phyloP scores from a whole-genome alignment of 2,329 filamentous ascomycete species.

The Botrytis fabae region DNA sequence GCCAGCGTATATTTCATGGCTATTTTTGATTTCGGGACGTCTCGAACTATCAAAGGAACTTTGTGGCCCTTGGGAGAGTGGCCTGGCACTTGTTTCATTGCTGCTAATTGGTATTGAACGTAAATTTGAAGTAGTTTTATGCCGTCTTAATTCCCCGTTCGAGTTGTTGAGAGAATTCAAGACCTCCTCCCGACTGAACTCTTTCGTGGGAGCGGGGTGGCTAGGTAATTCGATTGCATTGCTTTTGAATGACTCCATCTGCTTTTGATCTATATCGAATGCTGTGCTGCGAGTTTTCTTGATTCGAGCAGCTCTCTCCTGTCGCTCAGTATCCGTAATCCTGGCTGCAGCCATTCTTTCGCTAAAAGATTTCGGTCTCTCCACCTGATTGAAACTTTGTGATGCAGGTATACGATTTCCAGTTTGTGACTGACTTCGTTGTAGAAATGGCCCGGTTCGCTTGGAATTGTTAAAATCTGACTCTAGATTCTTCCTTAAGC shows the following conservation, averaged over 20 bases:
- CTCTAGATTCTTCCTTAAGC: conserved; percentile 44
- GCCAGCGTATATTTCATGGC: conserved; percentile 34
- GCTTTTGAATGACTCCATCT: conserved; percentile 61
- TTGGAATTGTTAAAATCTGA: conserved; percentile 37
- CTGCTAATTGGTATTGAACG: conserved; percentile 30
- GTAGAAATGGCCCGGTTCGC: conserved; percentile 46
- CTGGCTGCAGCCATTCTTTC: conserved; percentile 77
- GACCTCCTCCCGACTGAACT: conserved; percentile 66
- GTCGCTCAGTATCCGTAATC: conserved; percentile 52
- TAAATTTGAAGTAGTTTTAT: conserved; percentile 41
- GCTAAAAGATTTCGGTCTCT: conserved; percentile 67
- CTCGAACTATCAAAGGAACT: conserved; percentile 23
- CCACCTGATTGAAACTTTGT: conserved; percentile 31
- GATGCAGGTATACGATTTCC: conserved; percentile 29
- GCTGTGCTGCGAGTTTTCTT: conserved; percentile 54
- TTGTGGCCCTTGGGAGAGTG: conserved; percentile 28
- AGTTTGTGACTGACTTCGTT: conserved; percentile 44
- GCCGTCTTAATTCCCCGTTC: conserved; percentile 45
- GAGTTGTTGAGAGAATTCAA: conserved; percentile 40
- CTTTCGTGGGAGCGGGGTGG: conserved; percentile 48
- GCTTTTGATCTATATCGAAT: conserved; percentile 56
- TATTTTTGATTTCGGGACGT: conserved; percentile 21
- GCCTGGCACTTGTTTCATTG: conserved; percentile 28
- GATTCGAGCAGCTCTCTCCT: conserved; percentile 54
- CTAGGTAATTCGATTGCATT: conserved; percentile 57